Conservation (phyloP, 129 eudicot genomes). For the Flaveria linearis region DNA sequence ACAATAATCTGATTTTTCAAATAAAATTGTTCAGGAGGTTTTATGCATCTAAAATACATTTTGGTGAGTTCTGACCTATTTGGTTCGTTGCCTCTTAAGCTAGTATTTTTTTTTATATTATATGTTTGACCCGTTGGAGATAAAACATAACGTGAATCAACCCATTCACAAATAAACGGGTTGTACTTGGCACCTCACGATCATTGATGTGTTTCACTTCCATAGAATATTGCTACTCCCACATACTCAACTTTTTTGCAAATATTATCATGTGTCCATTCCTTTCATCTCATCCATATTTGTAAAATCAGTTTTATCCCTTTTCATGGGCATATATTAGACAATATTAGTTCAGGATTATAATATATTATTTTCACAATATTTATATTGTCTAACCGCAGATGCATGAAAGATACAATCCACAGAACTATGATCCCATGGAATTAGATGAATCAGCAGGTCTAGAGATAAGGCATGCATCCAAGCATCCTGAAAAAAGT, state of each 20-base stretch:
- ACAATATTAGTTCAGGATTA: background rate
- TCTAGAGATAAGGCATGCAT: conserved; percentile 42
- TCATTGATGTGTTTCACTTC: conserved; percentile 14
- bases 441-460: conserved; percentile 49
- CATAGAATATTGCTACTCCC: background rate
- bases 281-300: background rate
- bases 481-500: conserved; percentile 44
- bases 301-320: conserved; percentile 24
- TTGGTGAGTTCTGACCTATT: background rate
- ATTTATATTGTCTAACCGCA: background rate
- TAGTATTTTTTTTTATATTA: background rate
- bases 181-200: background rate
- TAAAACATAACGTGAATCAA: background rate
- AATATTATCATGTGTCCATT: background rate
- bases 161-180: background rate
- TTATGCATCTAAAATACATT: background rate
- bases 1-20: background rate
- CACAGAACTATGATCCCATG: conserved; percentile 40
- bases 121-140: background rate
- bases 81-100: background rate
- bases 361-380: background rate
- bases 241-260: background rate
- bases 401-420: conserved; percentile 51
- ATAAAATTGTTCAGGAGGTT: background rate
- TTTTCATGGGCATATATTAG: conserved; percentile 26